Base-by-base conservation (phyloP, 2,329 filamentous ascomycete species). In the Neopestalotiopsis rosae region DNA sequence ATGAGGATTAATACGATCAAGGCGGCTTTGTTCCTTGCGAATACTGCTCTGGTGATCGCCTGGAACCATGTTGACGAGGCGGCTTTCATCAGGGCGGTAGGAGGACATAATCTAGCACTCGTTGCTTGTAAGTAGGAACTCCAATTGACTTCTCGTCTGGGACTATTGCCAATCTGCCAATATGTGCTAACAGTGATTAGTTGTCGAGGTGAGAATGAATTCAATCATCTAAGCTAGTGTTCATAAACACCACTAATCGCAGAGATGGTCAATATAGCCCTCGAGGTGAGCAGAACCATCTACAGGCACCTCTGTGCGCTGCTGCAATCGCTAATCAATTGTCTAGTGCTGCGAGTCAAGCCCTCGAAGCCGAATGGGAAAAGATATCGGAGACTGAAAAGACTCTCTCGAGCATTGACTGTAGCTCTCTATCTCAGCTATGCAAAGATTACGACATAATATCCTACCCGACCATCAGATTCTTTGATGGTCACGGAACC, bases 381-480 rank as follows among this genome's bases (percentile, higher is more conserved):
- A 32, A 69, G 1, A 70, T 79, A 5, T 70, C 75, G 40, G 70
- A 76, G 45, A 68, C 69, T 5, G 70, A 75, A 52, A 62, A 69
- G 30, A 65, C 58, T 14, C 67, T 81, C 1, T 67, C 80, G 34
- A 83, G 79, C 67, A 72, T 87, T 20, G 81, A 87, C 74, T 86
- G 85, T 72, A 73, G 74, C 3, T 68, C 71, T 1, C 72, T 77
- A 2, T n/a, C 72, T 2, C 69, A 75, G 6, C 71, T 85, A n/a
- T 87, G 85, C 72, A 71, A 77, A 63, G 78, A 83, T 32, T 74
- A 80, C 61, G 78, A 79, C 30, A 76, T 87, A 38, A 76, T 77
- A 13, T 85, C 84, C 0, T 85, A 83, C 69, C 85, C 85, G 2
- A 78, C 85, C 6, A 80, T 87, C 45, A 80, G 85, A 0, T 79